phyloP scores from a whole-genome alignment of 78 protist genomes.

The slime mould (Dictyostelium discoideum) region DNA sequence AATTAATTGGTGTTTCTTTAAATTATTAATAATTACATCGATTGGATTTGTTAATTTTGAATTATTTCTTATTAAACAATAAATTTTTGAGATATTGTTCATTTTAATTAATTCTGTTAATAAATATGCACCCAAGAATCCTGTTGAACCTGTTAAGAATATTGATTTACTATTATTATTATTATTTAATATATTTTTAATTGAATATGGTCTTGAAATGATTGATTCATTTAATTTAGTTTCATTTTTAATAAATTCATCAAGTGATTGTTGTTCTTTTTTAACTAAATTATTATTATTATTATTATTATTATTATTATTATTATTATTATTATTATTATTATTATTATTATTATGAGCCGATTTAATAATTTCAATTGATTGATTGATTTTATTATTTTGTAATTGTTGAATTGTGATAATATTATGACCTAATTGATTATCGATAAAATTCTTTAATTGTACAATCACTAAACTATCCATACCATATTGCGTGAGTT shows the following conservation, averaged over 20 bases:
- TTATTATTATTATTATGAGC: too few species aligned
- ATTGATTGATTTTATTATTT: neutral
- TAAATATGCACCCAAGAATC: conserved; percentile 37
- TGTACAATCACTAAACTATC: neutral
- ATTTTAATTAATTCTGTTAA: neutral
- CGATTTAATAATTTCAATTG: neutral
- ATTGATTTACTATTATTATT: neutral
- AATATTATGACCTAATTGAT: neutral
- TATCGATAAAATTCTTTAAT: neutral
- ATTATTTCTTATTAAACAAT: conserved; percentile 33
- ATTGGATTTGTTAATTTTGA: neutral
- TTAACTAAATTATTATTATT: too few species aligned
- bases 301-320: too few species aligned
- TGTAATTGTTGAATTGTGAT: conserved; percentile 4
- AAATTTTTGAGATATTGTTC: neutral
- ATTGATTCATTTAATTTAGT: neutral
- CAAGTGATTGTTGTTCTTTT: neutral
- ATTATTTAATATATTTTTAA: neutral
- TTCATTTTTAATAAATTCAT: neutral
- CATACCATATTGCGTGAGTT: neutral
- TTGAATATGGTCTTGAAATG: neutral
- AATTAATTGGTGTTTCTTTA: neutral
- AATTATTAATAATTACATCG: neutral
- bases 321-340: too few species aligned
- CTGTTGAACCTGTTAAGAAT: conserved; percentile 52